phyloP scores from a whole-genome alignment of 1,284 basidiomycete genomes.

The Pseudozyma thailandica region DNA sequence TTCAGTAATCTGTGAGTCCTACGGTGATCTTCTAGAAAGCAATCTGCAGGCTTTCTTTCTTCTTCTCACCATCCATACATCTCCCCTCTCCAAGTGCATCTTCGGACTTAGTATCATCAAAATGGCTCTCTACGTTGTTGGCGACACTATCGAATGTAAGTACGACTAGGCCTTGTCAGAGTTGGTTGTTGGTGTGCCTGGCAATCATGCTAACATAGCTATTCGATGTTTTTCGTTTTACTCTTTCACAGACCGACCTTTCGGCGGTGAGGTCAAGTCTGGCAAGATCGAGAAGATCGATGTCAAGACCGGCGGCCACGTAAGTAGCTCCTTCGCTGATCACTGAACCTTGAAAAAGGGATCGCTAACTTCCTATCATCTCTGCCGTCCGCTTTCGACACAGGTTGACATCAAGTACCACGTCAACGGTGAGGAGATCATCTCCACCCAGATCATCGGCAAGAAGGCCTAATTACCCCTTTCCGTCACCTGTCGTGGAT shows the following conservation, averaged over 20 bases:
- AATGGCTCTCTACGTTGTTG: constrained; percentile 59
- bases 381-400: neutral
- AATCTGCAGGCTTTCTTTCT: neutral
- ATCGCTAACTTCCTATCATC: neutral
- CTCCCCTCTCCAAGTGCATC: neutral
- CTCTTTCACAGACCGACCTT: constrained; percentile 58
- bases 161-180: neutral
- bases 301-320: constrained; percentile 60
- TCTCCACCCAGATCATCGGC: constrained; percentile 60
- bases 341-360: neutral
- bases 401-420: constrained; percentile 63
- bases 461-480: constrained; percentile 42
- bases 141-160: constrained; percentile 60
- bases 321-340: constrained; percentile 28
- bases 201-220: constrained; percentile 1
- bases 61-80: constrained; percentile 5
- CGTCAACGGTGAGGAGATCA: constrained; percentile 61
- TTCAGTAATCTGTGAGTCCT: constrained; percentile 14
- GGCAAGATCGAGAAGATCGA: constrained; percentile 65
- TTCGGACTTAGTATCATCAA: constrained; percentile 3
- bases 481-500: neutral
- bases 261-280: constrained; percentile 59
- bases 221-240: neutral
- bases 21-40: neutral
- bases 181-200: too few species aligned